These are phyloP conservation scores for Pestalotiopsis sp. DNA, from an alignment of 2,329 filamentous ascomycete species.

Conservation along the genomic window DNA sequence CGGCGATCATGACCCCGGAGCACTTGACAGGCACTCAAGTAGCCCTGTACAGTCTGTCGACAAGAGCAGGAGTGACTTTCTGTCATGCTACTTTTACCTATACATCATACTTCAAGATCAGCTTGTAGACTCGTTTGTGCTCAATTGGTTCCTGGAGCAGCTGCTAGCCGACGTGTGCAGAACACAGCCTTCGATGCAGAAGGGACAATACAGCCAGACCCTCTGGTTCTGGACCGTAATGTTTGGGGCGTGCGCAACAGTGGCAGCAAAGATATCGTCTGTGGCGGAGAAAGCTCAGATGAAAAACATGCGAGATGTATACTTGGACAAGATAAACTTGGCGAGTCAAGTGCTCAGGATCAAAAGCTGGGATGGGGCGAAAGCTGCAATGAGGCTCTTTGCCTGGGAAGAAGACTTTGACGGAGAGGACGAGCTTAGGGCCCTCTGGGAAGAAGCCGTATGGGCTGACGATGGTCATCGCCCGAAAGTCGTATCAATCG, in stretches of 20 bases:
- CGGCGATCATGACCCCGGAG: conserved; percentile 22
- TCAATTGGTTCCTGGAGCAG: conserved; percentile 47
- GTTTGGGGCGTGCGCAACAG: conserved; percentile 43
- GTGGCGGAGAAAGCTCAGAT: conserved; percentile 37
- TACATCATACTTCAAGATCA: conserved; percentile 43
- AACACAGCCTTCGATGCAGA: conserved; percentile 39
- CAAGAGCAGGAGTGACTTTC: conserved; percentile 43
- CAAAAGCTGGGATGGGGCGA: conserved; percentile 39
- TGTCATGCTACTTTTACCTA: conserved; percentile 48
- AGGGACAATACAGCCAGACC: conserved; percentile 41
- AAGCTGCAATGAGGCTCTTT: conserved; percentile 35
- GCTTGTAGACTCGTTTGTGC: conserved; percentile 41
- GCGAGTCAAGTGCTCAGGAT: conserved; percentile 38
- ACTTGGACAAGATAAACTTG: conserved; percentile 41
- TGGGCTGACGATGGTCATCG: conserved; percentile 22
- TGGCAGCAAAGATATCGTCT: conserved; percentile 36
- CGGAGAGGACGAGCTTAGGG: conserved; percentile 38
- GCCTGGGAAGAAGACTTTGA: conserved; percentile 41
- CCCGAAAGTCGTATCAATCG: neutral
- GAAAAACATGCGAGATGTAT: conserved; percentile 36
- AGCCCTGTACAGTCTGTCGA: conserved; percentile 27
- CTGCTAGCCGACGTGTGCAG: conserved; percentile 43
- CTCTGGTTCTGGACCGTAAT: conserved; percentile 48
- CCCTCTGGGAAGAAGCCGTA: conserved; percentile 42
- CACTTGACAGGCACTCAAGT: conserved; percentile 18